These are phyloP conservation scores for Venturiaceae sp. DNA, from an alignment of 2,329 filamentous ascomycete genomes.

Conservation along the genomic window DNA sequence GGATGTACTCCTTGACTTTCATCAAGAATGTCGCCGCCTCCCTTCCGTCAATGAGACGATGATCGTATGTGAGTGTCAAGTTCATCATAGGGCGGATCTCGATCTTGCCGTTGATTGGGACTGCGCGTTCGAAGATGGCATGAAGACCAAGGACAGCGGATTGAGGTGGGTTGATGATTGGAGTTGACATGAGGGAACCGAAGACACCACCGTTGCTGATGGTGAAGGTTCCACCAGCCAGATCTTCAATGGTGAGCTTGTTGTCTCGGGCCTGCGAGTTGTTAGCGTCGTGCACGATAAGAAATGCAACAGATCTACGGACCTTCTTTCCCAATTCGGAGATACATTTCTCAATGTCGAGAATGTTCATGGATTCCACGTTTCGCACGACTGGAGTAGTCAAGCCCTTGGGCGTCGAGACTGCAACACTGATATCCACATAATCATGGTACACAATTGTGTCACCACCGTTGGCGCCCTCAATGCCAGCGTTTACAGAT, in stretches of 20 bases:
- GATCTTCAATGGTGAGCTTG: constrained; percentile 97
- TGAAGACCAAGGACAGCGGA: constrained; percentile 36
- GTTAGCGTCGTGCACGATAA: too few species aligned
- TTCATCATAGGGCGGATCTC: constrained; percentile 99
- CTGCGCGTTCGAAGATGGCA: constrained; percentile 89
- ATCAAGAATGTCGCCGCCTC: constrained; percentile 95
- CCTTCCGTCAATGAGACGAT: constrained; percentile 86
- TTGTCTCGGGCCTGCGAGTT: constrained; percentile 73
- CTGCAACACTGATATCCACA: constrained; percentile 93
- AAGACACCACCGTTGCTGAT: constrained; percentile 97
- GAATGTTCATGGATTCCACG: constrained; percentile 75
- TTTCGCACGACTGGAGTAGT: constrained; percentile 96
- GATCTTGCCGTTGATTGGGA: constrained; percentile 85
- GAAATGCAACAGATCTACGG: neutral
- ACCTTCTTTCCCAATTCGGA: constrained; percentile 95
- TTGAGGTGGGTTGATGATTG: constrained; percentile 98
- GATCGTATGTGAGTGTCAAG: constrained; percentile 92
- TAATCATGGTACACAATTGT: constrained; percentile 98
- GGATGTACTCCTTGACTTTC: constrained; percentile 90
- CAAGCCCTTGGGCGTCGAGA: constrained; percentile 93
- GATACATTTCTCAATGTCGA: constrained; percentile 84
- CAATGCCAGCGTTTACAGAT: constrained; percentile 91
- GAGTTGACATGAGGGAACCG: constrained; percentile 92
- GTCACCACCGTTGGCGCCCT: constrained; percentile 88
- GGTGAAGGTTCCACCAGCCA: constrained; percentile 97